Base-by-base conservation (phyloP, 306 rosid genomes). In the Betula pendula region DNA sequence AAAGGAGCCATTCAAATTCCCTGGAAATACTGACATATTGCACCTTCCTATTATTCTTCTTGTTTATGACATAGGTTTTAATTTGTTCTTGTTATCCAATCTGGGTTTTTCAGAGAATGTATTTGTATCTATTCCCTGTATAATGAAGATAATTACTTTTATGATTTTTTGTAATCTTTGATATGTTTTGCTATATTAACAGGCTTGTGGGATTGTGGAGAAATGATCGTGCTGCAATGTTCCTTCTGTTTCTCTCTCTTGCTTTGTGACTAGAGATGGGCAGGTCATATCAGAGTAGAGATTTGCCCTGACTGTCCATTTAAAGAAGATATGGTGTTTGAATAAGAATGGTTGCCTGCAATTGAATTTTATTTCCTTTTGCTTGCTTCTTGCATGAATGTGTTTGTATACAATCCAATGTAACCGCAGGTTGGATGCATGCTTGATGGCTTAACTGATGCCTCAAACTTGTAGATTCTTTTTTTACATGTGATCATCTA, bases 311-410 rank as follows among this genome's bases (percentile, higher is more conserved):
- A 17, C 76, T 53, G 45, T 52, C 73, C 58, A 77, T 53, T 78
- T 76, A 24, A 66, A 42, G 71, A 74, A 73, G 76, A 73, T 83
- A 86, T 60, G 29, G 75, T 79, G 79, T 78, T 75, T 75, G 74
- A 56, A 83, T 86, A 90, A 88, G 78, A 75, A 60, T 85, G 49
- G 70, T 72, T 79, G 80, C 70, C 22, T 47, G 81, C 83, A 63
- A 68, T 84, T 71, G 51, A 48, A 67, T 80, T 83, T 56, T 19
- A 58, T 49, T 25, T 78, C 33, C 59, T 50, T 24, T 79, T 72
- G 75, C 62, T 78, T 43, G 6, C 42, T 38, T 38, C 49, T 35
- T 60, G 42, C 24, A 63, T 71, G 71, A 70, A 70, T 50, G 65
- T 78, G 55, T 88, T 31, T 75, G 52, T 76, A 65, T 56, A 71